Conservation (phyloP, 2,329 filamentous ascomycete genomes). For the Hymenoscyphus infarciens region DNA sequence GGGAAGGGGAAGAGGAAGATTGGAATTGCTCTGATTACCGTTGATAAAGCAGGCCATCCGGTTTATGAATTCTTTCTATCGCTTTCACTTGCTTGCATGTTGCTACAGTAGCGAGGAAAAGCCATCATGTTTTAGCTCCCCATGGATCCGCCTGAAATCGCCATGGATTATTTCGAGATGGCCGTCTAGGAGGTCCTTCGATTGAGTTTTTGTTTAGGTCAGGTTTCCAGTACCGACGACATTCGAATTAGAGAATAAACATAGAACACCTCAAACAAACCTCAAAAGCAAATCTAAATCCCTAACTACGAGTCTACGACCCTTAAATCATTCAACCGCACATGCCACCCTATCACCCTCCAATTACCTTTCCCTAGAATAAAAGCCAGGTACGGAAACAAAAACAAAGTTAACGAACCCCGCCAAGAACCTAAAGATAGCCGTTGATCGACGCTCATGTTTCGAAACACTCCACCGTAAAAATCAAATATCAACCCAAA, state of each 20-base stretch:
- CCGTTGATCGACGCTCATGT: neutral
- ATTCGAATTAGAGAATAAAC: too few species aligned
- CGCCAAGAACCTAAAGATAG: neutral
- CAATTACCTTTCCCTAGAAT: too few species aligned
- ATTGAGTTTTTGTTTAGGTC: neutral
- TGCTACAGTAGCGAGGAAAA: too few species aligned
- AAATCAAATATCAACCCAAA: neutral
- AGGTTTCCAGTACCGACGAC: too few species aligned
- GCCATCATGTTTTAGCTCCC: constrained; percentile 15
- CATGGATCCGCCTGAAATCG: constrained; percentile 26
- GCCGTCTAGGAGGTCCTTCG: constrained; percentile 22
- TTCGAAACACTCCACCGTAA: neutral
- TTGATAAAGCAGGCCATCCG: constrained; percentile 42
- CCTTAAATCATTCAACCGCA: too few species aligned
- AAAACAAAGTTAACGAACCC: too few species aligned
- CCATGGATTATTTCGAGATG: constrained; percentile 26
- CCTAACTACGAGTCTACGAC: too few species aligned
- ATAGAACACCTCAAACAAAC: too few species aligned
- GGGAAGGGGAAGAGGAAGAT: constrained; percentile 24
- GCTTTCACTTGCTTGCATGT: too few species aligned
- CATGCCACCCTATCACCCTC: too few species aligned
- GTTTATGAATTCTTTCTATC: constrained; percentile 26
- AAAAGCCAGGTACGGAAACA: too few species aligned
- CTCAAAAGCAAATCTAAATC: too few species aligned
- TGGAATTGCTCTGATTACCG: constrained; percentile 28